phyloP scores from a whole-genome alignment of 768 basidiomycete genomes.

The Lentinula raphanica region DNA sequence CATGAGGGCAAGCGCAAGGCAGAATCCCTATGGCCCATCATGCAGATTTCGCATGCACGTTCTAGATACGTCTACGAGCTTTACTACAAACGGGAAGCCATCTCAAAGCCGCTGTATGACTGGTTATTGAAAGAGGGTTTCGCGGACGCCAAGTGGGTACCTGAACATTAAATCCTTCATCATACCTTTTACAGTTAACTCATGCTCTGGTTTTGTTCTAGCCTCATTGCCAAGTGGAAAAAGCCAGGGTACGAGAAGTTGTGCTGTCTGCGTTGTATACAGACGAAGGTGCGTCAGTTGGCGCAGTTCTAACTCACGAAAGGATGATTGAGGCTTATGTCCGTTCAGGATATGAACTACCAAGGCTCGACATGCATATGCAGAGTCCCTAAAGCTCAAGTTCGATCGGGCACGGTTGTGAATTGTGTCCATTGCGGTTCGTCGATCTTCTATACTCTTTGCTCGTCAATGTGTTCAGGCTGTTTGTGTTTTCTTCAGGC shows the following conservation, averaged over 20 bases:
- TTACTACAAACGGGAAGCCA: conserved; percentile 97
- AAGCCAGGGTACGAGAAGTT: conserved; percentile 98
- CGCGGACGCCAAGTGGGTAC: conserved; percentile 89
- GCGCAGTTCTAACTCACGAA: background rate
- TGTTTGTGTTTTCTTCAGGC: conserved; percentile 43
- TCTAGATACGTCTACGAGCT: conserved; percentile 97
- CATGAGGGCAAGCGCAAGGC: conserved; percentile 97
- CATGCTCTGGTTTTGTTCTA: background rate
- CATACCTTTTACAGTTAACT: background rate
- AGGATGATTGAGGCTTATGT: background rate
- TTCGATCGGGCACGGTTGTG: conserved; percentile 85
- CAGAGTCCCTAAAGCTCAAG: conserved; percentile 90
- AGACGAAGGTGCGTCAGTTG: conserved; percentile 61
- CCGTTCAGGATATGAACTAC: conserved; percentile 91
- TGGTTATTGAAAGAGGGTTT: conserved; percentile 98
- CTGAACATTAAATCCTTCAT: background rate
- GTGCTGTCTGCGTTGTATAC: conserved; percentile 95
- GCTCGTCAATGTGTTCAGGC: background rate
- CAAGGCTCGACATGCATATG: conserved; percentile 98
- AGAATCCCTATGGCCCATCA: conserved; percentile 94
- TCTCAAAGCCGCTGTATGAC: conserved; percentile 89
- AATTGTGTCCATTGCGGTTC: conserved; percentile 96
- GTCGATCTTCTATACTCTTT: conserved; percentile 25
- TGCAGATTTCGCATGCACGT: conserved; percentile 95
- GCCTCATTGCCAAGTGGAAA: conserved; percentile 97